Percentiles rank a stretch among this genome's conserved stretches.
phyloP scores from a whole-genome alignment of 768 basidiomycete species.

The Podaxis sp. region DNA sequence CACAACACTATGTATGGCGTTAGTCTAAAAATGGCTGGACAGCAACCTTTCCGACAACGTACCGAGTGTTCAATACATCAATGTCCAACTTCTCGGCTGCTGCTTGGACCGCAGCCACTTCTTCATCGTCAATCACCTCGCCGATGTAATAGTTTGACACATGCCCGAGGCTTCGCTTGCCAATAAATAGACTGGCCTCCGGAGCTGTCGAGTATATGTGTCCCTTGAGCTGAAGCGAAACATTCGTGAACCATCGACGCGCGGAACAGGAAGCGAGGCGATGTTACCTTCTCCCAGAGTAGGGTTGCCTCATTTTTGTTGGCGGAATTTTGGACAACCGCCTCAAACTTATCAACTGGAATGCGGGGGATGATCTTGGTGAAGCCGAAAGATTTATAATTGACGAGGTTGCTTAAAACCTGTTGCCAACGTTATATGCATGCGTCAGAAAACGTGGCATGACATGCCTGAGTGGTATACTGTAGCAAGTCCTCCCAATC shows the following conservation, averaged over 20 bases:
- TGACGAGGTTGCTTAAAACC: slow-evolving; percentile 65
- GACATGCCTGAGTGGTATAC: slow-evolving; percentile 68
- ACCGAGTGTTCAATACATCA: slow-evolving; percentile 85
- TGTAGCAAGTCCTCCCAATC: slow-evolving; percentile 74
- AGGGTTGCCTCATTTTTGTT: slow-evolving; percentile 54
- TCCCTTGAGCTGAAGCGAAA: slow-evolving; percentile 54
- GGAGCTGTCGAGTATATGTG: slow-evolving; percentile 73
- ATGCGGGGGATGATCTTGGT: slow-evolving; percentile 84
- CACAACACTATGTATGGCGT: slow-evolving; percentile 48
- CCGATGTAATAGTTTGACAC: slow-evolving; percentile 87
- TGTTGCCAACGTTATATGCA: slow-evolving; percentile 19
- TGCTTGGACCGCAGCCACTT: slow-evolving; percentile 73
- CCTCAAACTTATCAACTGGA: slow-evolving; percentile 57
- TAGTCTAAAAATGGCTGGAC: neutral
- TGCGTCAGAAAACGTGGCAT: neutral
- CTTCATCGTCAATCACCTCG: slow-evolving; percentile 67
- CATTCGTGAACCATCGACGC: neutral
- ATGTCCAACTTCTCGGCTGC: slow-evolving; percentile 76
- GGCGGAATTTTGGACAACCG: slow-evolving; percentile 58
- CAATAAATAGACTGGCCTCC: slow-evolving; percentile 69
- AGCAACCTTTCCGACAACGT: slow-evolving; percentile 8
- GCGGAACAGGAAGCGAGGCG: neutral
- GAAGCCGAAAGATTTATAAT: slow-evolving; percentile 82
- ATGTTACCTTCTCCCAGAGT: slow-evolving; percentile 63
- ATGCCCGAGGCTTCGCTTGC: slow-evolving; percentile 77